These are phyloP conservation scores for Alternaria postmessia DNA, from an alignment of 2,329 filamentous ascomycete species.

Conservation along the genomic window DNA sequence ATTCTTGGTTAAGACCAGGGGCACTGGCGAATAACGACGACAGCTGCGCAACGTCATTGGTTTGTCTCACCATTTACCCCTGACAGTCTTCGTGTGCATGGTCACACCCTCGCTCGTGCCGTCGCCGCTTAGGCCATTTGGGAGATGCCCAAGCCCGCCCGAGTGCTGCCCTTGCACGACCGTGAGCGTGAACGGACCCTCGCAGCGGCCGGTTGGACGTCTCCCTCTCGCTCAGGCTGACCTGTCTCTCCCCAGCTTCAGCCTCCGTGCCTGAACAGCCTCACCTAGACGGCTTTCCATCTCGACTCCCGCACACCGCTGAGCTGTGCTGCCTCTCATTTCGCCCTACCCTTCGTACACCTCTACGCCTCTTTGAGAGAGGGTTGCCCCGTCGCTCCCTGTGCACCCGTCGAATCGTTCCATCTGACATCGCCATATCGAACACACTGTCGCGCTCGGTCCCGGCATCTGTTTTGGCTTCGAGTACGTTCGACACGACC, in stretches of 20 bases:
- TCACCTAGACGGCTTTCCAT: conserved; percentile 30
- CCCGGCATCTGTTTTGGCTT: conserved; percentile 27
- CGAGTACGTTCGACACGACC: conserved; percentile 30
- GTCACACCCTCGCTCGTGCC: conserved; percentile 29
- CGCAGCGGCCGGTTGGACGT: conserved; percentile 27
- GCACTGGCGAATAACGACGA: conserved; percentile 21
- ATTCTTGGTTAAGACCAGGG: conserved; percentile 25
- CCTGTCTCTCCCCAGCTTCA: conserved; percentile 39
- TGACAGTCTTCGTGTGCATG: conserved; percentile 25
- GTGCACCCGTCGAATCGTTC: conserved; percentile 24
- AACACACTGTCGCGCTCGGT: conserved; percentile 22
- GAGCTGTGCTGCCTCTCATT: conserved; percentile 50
- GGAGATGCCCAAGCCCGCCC: conserved; percentile 25
- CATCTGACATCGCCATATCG: conserved; percentile 19
- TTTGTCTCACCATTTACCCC: conserved; percentile 29
- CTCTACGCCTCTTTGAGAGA: conserved; percentile 49
- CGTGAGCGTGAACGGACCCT: conserved; percentile 29
- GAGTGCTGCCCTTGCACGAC: conserved; percentile 36
- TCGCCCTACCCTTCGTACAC: conserved; percentile 23
- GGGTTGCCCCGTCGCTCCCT: conserved; percentile 32
- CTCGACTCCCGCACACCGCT: conserved; percentile 40
- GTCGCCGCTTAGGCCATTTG: conserved; percentile 32
- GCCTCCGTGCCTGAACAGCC: conserved; percentile 41
- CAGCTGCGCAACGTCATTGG: conserved; percentile 24
- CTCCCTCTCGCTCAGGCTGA: conserved; percentile 36